Evolutionary conservation across 495 filamentous ascomycete species (phyloP).

Genomic region (Lasiosphaeriaceae sp.): DNA sequence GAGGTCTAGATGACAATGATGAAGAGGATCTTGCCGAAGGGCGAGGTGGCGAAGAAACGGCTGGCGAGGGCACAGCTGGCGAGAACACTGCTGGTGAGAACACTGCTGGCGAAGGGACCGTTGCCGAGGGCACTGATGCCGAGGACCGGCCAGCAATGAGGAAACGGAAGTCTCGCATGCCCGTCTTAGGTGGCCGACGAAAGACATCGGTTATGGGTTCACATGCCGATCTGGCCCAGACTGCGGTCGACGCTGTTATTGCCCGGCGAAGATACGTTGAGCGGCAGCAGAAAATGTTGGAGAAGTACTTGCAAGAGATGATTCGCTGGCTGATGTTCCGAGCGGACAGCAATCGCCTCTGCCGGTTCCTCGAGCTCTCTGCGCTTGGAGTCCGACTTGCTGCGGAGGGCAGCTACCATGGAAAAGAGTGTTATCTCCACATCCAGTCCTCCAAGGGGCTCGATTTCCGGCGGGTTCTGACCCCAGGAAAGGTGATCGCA

Average conservation of each 20-base stretch:
- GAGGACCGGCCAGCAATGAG: constrained; percentile 36
- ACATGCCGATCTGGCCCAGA: constrained; percentile 20
- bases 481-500: constrained; percentile 67
- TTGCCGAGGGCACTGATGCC: constrained; percentile 38
- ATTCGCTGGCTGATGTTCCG: constrained; percentile 93
- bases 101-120: constrained; percentile 36
- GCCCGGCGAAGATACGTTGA: constrained; percentile 48
- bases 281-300: constrained; percentile 79
- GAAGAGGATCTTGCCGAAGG: constrained; percentile 69
- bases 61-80: constrained; percentile 43
- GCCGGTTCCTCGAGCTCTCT: constrained; percentile 93
- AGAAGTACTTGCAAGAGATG: constrained; percentile 90
- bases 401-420: constrained; percentile 93
- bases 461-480: constrained; percentile 79
- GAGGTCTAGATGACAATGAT: constrained; percentile 75
- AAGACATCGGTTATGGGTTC: constrained; percentile 30
- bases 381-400: constrained; percentile 92
- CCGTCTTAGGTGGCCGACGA: constrained; percentile 32
- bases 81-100: constrained; percentile 49
- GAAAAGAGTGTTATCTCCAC: constrained; percentile 91
- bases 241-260: constrained; percentile 22
- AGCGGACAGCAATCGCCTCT: constrained; percentile 90
- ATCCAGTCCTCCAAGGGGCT: constrained; percentile 89
- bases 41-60: constrained; percentile 38
- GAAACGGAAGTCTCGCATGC: constrained; percentile 66